These are phyloP conservation scores for Dactylorhiza incarnata DNA, from an alignment of 106 monocot species.

Conservation along the genomic window DNA sequence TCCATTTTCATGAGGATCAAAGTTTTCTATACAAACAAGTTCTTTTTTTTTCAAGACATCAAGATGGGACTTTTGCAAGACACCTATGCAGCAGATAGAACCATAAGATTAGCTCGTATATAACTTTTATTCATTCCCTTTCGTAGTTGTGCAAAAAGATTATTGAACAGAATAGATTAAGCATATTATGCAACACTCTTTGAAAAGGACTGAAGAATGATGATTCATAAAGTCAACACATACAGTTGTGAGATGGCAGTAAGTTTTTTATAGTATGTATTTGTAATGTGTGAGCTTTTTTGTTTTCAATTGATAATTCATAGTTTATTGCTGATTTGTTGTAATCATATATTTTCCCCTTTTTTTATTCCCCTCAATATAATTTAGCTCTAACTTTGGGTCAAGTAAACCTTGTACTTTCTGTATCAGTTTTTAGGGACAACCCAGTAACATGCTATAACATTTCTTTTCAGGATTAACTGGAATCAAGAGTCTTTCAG, in stretches of 20 bases:
- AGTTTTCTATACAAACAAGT: not conserved
- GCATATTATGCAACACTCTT: not conserved
- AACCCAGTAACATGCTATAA: not conserved
- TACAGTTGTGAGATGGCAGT: not conserved
- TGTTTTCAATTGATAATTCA: not conserved
- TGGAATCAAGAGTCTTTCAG: constrained; percentile 9
- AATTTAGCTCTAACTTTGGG: not conserved
- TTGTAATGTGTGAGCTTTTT: not conserved
- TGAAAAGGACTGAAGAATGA: not conserved
- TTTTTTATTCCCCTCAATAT: not conserved
- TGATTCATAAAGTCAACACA: not conserved
- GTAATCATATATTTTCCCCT: not conserved
- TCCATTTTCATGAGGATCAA: not conserved
- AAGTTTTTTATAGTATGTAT: not conserved
- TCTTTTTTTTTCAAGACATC: not conserved
- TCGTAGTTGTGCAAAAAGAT: not conserved
- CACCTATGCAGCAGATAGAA: not conserved
- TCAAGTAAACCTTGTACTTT: not conserved
- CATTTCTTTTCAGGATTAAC: constrained; percentile 21
- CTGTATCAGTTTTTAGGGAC: not conserved
- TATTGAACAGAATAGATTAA: not conserved
- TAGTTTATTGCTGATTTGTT: not conserved
- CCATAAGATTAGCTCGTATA: not conserved
- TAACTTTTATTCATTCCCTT: not conserved
- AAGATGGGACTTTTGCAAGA: not conserved